Percentiles rank a stretch among this genome's conserved stretches.
These are phyloP conservation scores for Jamesozyma piceae DNA, from an alignment of 805 yeast genomes.

Conservation along the genomic window DNA sequence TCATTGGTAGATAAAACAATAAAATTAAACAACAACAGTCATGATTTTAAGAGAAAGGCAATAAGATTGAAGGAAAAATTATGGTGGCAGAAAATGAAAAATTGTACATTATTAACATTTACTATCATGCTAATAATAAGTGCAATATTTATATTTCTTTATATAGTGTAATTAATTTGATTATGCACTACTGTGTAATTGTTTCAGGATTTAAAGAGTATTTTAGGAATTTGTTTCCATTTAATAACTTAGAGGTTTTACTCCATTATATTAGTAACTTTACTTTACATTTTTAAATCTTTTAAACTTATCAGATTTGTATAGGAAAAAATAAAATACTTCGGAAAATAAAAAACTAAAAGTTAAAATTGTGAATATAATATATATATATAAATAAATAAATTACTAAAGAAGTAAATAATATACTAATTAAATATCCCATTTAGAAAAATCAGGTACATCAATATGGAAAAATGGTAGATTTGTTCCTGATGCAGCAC, in stretches of 20 bases:
- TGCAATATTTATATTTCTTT: constrained; percentile 17
- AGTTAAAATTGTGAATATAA: too few species aligned
- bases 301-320: too few species aligned
- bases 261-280: too few species aligned
- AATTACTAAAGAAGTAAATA: not conserved
- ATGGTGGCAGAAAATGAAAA: constrained; percentile 56
- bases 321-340: too few species aligned
- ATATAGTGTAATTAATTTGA: constrained; percentile 5
- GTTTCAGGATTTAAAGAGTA: too few species aligned
- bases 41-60: constrained; percentile 62
- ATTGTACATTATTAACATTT: constrained; percentile 18
- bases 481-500: constrained; percentile 26
- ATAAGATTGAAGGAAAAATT: constrained; percentile 50
- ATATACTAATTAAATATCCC: constrained; percentile 20
- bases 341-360: too few species aligned
- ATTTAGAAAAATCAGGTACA: constrained; percentile 28
- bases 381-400: too few species aligned
- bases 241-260: too few species aligned
- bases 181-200: too few species aligned
- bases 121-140: constrained; percentile 17
- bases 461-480: constrained; percentile 31
- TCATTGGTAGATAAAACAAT: constrained; percentile 72
- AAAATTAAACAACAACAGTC: constrained; percentile 54
- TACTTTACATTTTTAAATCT: too few species aligned
- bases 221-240: too few species aligned